phyloP scores from a whole-genome alignment of 148 eudicot genomes.

The Camellia japonica region DNA sequence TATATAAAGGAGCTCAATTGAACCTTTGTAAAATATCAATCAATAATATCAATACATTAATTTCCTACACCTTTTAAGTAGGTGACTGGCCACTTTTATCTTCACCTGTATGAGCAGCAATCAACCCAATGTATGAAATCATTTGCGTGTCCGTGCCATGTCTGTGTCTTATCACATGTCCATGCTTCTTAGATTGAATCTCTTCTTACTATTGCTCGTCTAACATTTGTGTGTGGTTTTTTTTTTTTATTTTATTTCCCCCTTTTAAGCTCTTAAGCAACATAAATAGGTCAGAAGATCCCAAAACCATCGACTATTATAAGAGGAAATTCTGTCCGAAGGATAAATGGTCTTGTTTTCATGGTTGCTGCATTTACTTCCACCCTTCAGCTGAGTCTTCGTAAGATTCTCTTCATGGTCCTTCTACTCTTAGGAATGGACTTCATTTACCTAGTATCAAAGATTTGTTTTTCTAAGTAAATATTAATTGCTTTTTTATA shows the following conservation, averaged over 20 bases:
- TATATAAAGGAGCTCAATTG: no score
- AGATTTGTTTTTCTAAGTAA: neutral
- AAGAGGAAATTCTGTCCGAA: constrained; percentile 65
- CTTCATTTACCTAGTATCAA: neutral
- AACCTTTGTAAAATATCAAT: no score
- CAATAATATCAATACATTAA: no score
- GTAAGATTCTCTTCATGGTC: constrained; percentile 32
- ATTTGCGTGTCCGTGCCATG: no score
- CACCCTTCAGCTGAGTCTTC: constrained; percentile 38
- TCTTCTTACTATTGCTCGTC: neutral
- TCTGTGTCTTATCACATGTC: no score
- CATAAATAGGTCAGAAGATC: constrained; percentile 48
- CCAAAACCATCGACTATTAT: constrained; percentile 50
- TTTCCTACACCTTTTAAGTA: neutral
- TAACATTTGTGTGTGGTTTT: neutral
- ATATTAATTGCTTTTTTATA: neutral
- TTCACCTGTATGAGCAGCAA: neutral
- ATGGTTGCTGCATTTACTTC: constrained; percentile 75
- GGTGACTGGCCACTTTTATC: neutral
- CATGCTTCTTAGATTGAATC: no score
- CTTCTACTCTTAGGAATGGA: neutral
- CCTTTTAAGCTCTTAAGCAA: constrained; percentile 48
- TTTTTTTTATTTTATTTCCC: neutral
- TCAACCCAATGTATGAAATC: neutral
- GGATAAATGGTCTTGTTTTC: constrained; percentile 68